These are phyloP conservation scores for Tricholoma flavovirens DNA, from an alignment of 768 basidiomycete species.

Conservation along the genomic window DNA sequence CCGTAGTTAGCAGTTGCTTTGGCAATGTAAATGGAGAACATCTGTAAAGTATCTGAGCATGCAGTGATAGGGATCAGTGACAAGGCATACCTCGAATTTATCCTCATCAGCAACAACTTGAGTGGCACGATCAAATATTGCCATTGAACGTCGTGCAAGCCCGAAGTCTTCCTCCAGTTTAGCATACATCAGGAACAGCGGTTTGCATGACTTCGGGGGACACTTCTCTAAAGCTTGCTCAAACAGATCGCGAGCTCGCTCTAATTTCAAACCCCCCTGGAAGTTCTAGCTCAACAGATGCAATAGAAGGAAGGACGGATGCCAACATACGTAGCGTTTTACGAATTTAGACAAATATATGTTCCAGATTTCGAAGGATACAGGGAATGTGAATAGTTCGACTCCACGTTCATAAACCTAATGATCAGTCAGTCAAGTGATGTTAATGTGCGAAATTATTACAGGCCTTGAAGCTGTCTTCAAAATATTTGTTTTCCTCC, in stretches of 20 bases:
- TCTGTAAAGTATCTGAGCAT: slow-evolving; percentile 37
- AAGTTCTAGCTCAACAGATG: neutral
- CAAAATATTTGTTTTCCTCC: slow-evolving; percentile 97
- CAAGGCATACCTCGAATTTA: slow-evolving; percentile 78
- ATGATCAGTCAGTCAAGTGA: slow-evolving; percentile 1
- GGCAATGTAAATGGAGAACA: slow-evolving; percentile 53
- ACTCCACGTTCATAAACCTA: slow-evolving; percentile 96
- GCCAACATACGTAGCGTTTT: slow-evolving; percentile 78
- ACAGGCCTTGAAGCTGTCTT: slow-evolving; percentile 92
- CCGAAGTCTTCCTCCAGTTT: slow-evolving; percentile 93
- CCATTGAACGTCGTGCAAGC: slow-evolving; percentile 93
- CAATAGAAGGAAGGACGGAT: neutral
- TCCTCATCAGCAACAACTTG: slow-evolving; percentile 82
- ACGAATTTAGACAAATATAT: slow-evolving; percentile 97
- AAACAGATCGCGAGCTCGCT: slow-evolving; percentile 94
- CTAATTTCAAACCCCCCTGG: slow-evolving; percentile 89
- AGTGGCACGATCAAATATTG: slow-evolving; percentile 90
- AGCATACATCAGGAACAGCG: slow-evolving; percentile 95
- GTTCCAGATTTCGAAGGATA: slow-evolving; percentile 99
- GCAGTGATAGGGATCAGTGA: neutral
- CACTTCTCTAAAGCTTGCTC: slow-evolving; percentile 98
- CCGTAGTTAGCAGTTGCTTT: slow-evolving; percentile 78
- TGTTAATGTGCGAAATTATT: neutral
- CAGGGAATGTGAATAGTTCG: slow-evolving; percentile 95
- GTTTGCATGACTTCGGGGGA: slow-evolving; percentile 90